phyloP scores from a whole-genome alignment of 2,329 filamentous ascomycete genomes.

The Calonectria pseudoturangicola region DNA sequence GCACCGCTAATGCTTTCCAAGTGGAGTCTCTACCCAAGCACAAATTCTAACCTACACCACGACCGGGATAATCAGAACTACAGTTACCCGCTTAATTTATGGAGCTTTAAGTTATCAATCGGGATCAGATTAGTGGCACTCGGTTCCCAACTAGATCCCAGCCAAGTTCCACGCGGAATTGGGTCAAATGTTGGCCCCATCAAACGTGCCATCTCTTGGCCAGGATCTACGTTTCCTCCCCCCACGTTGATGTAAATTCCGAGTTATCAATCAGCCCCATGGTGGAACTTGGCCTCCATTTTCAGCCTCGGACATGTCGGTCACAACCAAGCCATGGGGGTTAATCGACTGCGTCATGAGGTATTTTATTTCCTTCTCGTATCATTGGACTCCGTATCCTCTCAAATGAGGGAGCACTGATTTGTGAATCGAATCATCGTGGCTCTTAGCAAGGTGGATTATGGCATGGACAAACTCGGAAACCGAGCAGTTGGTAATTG shows the following conservation, averaged over 20 bases:
- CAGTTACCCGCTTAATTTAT: conserved; percentile 12
- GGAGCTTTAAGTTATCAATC: conserved; percentile 18
- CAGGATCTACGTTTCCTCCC: background rate
- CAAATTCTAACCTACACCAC: background rate
- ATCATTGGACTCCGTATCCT: background rate
- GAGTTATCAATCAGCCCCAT: conserved; percentile 12
- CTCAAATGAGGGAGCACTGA: background rate
- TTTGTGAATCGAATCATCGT: conserved; percentile 3
- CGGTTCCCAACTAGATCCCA: background rate
- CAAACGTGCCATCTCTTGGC: background rate
- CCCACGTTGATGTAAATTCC: background rate
- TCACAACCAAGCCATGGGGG: background rate
- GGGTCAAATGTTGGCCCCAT: background rate
- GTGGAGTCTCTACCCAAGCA: background rate
- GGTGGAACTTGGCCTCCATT: conserved; percentile 1
- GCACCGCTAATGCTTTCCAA: background rate
- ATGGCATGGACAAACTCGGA: background rate
- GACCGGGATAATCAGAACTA: background rate
- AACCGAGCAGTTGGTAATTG: conserved; percentile 11
- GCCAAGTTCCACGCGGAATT: background rate
- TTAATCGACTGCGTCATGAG: background rate
- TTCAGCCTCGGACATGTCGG: conserved; percentile 12
- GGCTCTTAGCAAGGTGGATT: background rate
- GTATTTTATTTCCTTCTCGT: background rate
- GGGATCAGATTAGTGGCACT: conserved; percentile 22